Base-by-base conservation (phyloP, 192 early-diverging fungal species). In the Gryganskiella cystojenkinii region DNA sequence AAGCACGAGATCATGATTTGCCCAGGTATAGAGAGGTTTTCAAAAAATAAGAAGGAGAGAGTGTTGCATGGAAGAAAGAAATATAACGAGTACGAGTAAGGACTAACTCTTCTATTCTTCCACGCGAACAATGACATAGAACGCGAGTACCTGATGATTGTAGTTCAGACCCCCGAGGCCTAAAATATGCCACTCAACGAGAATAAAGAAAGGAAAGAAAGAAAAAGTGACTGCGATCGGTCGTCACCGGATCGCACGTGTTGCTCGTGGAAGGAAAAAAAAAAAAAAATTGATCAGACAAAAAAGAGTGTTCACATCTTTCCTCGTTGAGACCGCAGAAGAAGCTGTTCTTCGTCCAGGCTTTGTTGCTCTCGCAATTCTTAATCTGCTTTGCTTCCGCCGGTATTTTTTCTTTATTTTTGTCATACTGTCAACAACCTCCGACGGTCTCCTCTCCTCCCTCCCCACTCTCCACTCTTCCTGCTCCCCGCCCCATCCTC, bases 1-100 rank as follows among this genome's bases (percentile, higher is more conserved):
- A 95, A 95, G 68, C 94, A 98, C 80, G 97, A 99, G 74, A 93
- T 99, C 51, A 97, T 99, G 95, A 88, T 99, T 17, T 93, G 94
- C 11, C 95, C 95, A 56, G 94, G 92, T 94, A 84, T n/a, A n/a
- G n/a, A n/a, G n/a, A n/a, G n/a, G n/a, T n/a, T n/a, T n/a, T n/a
- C n/a, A n/a, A n/a, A n/a, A n/a, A 66, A 66, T 19, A 17, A 35
- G 24, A 7, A 20, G 2, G n/a, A 54, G 24, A 40, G 11, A 22
- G 7, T 51, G 7, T 1, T 52, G 6, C 27, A 45, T 30, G 1
- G 24, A 37, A n/a, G 35, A 37, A 22, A 15, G 15, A 30, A 13
- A 27, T 22, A 14, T 30, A 20, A 64, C 35, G 8, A 44, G 22
- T 25, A 30, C 22, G 0, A 47, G 43, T 47, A 15, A 37, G 35